Conservation (phyloP, 129 eudicot genomes). For the Flaveria trinervia region DNA sequence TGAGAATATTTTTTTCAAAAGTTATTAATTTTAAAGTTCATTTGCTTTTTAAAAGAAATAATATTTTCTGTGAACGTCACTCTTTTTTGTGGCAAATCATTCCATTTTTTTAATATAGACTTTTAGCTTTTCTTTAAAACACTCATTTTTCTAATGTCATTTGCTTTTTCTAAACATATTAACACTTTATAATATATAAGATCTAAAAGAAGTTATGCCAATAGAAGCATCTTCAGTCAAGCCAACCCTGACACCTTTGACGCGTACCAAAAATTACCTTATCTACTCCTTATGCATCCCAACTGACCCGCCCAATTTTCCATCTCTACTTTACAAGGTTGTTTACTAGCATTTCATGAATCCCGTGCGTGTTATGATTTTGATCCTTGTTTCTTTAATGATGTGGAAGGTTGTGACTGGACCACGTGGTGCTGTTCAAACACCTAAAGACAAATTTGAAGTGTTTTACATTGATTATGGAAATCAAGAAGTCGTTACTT, state of each 20-base stretch:
- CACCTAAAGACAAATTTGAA: constrained; percentile 72
- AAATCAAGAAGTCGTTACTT: constrained; percentile 75
- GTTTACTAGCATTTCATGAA: not conserved
- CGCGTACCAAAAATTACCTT: not conserved
- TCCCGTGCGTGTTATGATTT: not conserved
- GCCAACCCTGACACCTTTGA: not conserved
- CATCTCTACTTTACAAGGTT: not conserved
- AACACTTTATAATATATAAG: not conserved
- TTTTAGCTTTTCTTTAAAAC: not conserved
- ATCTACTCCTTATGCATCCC: not conserved
- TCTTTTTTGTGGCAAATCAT: not conserved
- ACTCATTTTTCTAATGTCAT: not conserved
- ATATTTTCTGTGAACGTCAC: not conserved
- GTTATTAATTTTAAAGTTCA: not conserved
- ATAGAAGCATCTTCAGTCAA: not conserved
- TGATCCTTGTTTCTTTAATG: constrained; percentile 11
- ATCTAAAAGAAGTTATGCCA: not conserved
- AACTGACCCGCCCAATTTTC: not conserved
- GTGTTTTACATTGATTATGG: constrained; percentile 96
- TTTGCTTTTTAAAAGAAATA: not conserved
- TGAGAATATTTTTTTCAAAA: not conserved
- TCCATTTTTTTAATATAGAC: not conserved
- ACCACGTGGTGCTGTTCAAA: constrained; percentile 72
- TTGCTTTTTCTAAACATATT: not conserved
- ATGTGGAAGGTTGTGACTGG: constrained; percentile 61